Conservation (phyloP, 2,329 filamentous ascomycete genomes). For the Exserohilum rostratum region DNA sequence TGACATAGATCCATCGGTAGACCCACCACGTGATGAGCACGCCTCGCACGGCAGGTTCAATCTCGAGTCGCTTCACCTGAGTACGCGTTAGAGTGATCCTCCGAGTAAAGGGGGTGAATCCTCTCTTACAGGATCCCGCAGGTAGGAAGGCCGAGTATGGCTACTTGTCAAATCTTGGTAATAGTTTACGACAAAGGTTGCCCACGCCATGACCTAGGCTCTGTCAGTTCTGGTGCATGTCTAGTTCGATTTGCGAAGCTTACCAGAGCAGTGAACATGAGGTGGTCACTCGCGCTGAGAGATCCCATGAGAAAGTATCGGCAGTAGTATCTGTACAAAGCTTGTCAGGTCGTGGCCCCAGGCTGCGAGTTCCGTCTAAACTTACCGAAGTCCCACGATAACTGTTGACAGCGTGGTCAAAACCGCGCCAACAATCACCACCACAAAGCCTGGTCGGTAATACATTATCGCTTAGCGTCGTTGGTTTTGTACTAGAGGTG, state of each 20-base stretch:
- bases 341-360: constrained; percentile 4
- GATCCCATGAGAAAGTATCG: constrained; percentile 42
- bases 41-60: constrained; percentile 31
- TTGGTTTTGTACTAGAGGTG: not conserved
- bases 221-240: constrained; percentile 12
- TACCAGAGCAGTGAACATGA: constrained; percentile 44
- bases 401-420: constrained; percentile 46
- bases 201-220: constrained; percentile 43
- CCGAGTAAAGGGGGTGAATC: not conserved
- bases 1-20: constrained; percentile 41
- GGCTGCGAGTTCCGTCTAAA: not conserved
- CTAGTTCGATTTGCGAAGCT: constrained; percentile 1
- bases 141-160: constrained; percentile 29
- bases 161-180: constrained; percentile 43
- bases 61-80: constrained; percentile 38
- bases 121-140: constrained; percentile 34
- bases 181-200: constrained; percentile 44
- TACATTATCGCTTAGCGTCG: constrained; percentile 26
- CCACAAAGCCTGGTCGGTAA: constrained; percentile 40
- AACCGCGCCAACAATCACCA: constrained; percentile 43
- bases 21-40: constrained; percentile 44
- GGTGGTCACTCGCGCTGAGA: constrained; percentile 40
- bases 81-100: constrained; percentile 9
- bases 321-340: constrained; percentile 40
- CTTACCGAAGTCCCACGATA: constrained; percentile 40